phyloP scores from a whole-genome alignment of 2,329 filamentous ascomycete species.

The Nemania bipapillata region DNA sequence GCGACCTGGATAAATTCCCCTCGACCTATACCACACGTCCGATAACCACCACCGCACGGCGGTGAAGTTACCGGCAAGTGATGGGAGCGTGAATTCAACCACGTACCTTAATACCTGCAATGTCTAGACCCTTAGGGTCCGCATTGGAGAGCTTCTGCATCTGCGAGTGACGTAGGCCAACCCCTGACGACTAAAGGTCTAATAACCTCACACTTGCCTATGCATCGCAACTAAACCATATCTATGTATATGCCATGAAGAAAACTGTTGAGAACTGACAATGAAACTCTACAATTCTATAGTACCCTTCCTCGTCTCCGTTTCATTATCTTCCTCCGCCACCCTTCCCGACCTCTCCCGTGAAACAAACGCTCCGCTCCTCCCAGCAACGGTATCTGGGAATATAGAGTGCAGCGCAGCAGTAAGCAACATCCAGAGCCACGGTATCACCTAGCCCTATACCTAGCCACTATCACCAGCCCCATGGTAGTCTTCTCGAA shows the following conservation, averaged over 20 bases:
- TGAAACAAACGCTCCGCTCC: neutral
- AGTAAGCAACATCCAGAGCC: neutral
- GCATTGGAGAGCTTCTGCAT: neutral
- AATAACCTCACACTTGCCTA: neutral
- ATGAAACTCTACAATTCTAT: neutral
- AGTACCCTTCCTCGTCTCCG: neutral
- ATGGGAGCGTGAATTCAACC: neutral
- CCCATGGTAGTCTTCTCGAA: too few relatives aligned
- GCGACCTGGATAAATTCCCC: conserved; percentile 31
- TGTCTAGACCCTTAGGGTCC: neutral
- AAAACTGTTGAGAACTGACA: neutral
- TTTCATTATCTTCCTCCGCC: neutral
- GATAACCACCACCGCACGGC: neutral
- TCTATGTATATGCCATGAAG: neutral
- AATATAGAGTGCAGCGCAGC: conserved; percentile 29
- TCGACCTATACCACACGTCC: neutral
- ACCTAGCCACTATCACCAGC: neutral
- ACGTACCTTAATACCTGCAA: neutral
- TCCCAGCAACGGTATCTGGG: conserved; percentile 7
- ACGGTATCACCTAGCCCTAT: neutral
- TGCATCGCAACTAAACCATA: neutral
- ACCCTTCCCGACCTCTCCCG: neutral
- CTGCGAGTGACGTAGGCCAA: neutral
- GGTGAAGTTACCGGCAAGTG: neutral
- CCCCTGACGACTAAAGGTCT: neutral